Evolutionary conservation across 805 yeast genomes (phyloP).

Genomic region (Cyberlindnera saturnus): DNA sequence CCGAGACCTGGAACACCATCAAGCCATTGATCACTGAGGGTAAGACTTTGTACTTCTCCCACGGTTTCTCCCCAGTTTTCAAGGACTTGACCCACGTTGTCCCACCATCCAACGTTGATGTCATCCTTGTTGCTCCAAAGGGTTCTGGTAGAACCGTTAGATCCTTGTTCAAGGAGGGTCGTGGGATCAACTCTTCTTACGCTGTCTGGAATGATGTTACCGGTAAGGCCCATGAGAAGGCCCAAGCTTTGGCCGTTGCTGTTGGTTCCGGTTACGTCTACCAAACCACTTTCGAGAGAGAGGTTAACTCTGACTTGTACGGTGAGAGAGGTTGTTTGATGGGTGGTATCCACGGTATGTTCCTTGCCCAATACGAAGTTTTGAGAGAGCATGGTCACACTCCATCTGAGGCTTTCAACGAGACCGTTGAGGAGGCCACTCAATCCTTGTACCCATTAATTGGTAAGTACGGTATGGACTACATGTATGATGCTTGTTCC

Average conservation of each 20-base stretch:
- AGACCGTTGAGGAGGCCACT: constrained; percentile 99
- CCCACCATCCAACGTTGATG: constrained; percentile 92
- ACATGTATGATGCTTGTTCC: constrained; percentile 99
- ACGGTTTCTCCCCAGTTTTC: constrained; percentile 99
- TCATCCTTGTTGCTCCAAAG: constrained; percentile 98
- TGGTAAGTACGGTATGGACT: constrained; percentile 99
- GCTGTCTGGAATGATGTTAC: constrained; percentile 99
- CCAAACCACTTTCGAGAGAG: constrained; percentile 99
- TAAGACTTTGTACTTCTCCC: constrained; percentile 97
- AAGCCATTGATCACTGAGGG: constrained; percentile 93
- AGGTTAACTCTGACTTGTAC: constrained; percentile 97
- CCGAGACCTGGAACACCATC: constrained; percentile 90
- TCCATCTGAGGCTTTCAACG: constrained; percentile 99
- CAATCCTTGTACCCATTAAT: constrained; percentile 98
- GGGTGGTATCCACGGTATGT: constrained; percentile 99
- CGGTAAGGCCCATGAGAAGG: constrained; percentile 99
- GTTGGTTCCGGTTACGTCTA: constrained; percentile 99
- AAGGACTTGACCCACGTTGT: constrained; percentile 94
- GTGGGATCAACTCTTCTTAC: constrained; percentile 99
- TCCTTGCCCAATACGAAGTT: constrained; percentile 99
- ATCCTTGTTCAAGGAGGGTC: constrained; percentile 98
- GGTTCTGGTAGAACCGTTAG: constrained; percentile 99
- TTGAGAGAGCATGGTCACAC: constrained; percentile 99
- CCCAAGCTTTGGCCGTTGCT: constrained; percentile 97
- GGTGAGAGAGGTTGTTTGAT: constrained; percentile 99